phyloP scores from a whole-genome alignment of 2,329 filamentous ascomycete genomes.

The Pseudopyrenochaeta lycopersici region DNA sequence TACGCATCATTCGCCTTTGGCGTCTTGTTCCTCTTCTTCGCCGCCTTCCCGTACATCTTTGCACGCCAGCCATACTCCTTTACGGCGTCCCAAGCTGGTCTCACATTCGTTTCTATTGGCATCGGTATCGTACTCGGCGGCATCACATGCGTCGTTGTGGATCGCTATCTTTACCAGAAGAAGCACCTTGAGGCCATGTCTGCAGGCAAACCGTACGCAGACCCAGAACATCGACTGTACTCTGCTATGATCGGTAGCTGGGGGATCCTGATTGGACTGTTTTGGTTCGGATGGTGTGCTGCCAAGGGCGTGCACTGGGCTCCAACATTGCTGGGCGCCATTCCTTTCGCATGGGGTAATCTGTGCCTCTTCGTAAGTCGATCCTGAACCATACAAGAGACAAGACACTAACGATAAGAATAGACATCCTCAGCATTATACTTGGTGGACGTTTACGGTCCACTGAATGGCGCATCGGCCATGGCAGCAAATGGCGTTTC shows the following conservation, averaged over 20 bases:
- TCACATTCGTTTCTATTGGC: constrained; percentile 45
- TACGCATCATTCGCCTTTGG: constrained; percentile 48
- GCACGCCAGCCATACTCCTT: constrained; percentile 41
- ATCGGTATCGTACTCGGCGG: constrained; percentile 40
- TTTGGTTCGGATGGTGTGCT: constrained; percentile 70
- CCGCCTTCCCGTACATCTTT: constrained; percentile 46
- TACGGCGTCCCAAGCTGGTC: constrained; percentile 36
- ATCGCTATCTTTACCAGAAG: constrained; percentile 48
- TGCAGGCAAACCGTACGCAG: constrained; percentile 42
- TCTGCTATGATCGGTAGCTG: constrained; percentile 67
- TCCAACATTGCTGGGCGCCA: constrained; percentile 58
- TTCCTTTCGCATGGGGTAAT: constrained; percentile 69
- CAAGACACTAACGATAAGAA: neutral
- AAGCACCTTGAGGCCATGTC: constrained; percentile 35
- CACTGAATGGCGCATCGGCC: constrained; percentile 45
- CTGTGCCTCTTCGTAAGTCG: constrained; percentile 65
- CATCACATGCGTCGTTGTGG: constrained; percentile 44
- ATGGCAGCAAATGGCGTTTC: constrained; percentile 51
- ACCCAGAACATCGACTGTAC: constrained; percentile 67
- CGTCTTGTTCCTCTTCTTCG: constrained; percentile 49
- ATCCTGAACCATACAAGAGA: neutral
- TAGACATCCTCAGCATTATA: constrained; percentile 41
- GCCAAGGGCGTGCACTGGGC: constrained; percentile 59
- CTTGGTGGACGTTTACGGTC: constrained; percentile 43
- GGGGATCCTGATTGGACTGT: constrained; percentile 62